phyloP scores from a whole-genome alignment of 2,329 filamentous ascomycete species.

The Gnomoniopsis sp. region DNA sequence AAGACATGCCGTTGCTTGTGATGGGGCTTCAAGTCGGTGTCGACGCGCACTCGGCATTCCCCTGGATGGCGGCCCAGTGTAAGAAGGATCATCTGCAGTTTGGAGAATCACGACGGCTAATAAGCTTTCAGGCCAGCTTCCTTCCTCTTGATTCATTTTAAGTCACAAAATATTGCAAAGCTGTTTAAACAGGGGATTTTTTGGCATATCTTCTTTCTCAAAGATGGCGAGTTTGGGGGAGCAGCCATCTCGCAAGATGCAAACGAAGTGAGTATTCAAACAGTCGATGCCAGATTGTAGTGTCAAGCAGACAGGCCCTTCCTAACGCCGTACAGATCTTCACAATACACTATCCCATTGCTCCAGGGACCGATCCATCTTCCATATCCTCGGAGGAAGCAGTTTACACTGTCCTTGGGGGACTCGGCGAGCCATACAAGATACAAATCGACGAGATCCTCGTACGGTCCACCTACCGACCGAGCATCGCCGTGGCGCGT shows the following conservation, averaged over 20 bases:
- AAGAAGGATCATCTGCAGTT: background rate
- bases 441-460: slow-evolving; percentile 24
- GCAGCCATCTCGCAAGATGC: slow-evolving; percentile 15
- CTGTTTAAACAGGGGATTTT: slow-evolving; percentile 18
- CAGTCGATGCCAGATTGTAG: background rate
- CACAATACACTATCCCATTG: background rate
- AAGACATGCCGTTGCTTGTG: slow-evolving; percentile 3
- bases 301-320: too few relatives aligned
- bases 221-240: slow-evolving; percentile 1
- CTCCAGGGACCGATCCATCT: background rate
- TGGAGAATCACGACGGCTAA: background rate
- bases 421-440: slow-evolving; percentile 2
- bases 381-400: slow-evolving; percentile 3
- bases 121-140: slow-evolving; percentile 7
- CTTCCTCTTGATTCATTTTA: slow-evolving; percentile 21
- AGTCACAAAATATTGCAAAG: slow-evolving; percentile 15
- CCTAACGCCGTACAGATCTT: background rate
- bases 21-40: slow-evolving; percentile 11
- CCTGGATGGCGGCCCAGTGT: slow-evolving; percentile 17
- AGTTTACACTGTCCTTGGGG: slow-evolving; percentile 10
- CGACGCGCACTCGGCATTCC: background rate
- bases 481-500: slow-evolving; percentile 21
- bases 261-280: background rate
- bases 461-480: slow-evolving; percentile 20
- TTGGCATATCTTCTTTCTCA: slow-evolving; percentile 21